These are phyloP conservation scores for Serendipita sp. DNA, from an alignment of 768 basidiomycete genomes.

Conservation along the genomic window DNA sequence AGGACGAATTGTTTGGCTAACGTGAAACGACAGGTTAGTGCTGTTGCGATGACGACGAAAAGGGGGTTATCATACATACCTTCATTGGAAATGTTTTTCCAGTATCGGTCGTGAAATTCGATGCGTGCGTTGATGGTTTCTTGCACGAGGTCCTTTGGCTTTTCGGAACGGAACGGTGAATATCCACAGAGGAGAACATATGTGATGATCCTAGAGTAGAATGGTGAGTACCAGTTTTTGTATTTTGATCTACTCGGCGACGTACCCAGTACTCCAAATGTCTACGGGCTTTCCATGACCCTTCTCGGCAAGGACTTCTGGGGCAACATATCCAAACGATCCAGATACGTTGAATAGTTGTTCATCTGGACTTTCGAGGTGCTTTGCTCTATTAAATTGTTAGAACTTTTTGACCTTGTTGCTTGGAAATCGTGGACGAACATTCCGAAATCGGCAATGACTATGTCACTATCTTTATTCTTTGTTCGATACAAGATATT, in stretches of 20 bases:
- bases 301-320: slow-evolving; percentile 56
- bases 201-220: slow-evolving; percentile 57
- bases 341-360: slow-evolving; percentile 59
- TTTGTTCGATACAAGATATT: slow-evolving; percentile 85
- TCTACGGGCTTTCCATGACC: slow-evolving; percentile 90
- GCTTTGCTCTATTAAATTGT: slow-evolving; percentile 47
- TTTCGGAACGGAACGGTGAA: slow-evolving; percentile 80
- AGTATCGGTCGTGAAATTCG: slow-evolving; percentile 86
- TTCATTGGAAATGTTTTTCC: slow-evolving; percentile 72
- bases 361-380: slow-evolving; percentile 54
- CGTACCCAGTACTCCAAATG: slow-evolving; percentile 82
- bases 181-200: slow-evolving; percentile 94
- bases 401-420: neutral
- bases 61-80: slow-evolving; percentile 27
- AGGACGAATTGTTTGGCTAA: slow-evolving; percentile 76
- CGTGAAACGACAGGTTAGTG: neutral
- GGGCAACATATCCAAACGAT: slow-evolving; percentile 81
- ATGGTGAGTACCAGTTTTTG: neutral
- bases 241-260: neutral
- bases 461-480: slow-evolving; percentile 63
- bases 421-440: slow-evolving; percentile 16
- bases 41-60: neutral
- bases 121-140: slow-evolving; percentile 78
- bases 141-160: slow-evolving; percentile 51
- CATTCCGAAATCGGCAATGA: slow-evolving; percentile 98